Conservation (phyloP, 345 rosid genomes). For the Eucalyptus globulus region DNA sequence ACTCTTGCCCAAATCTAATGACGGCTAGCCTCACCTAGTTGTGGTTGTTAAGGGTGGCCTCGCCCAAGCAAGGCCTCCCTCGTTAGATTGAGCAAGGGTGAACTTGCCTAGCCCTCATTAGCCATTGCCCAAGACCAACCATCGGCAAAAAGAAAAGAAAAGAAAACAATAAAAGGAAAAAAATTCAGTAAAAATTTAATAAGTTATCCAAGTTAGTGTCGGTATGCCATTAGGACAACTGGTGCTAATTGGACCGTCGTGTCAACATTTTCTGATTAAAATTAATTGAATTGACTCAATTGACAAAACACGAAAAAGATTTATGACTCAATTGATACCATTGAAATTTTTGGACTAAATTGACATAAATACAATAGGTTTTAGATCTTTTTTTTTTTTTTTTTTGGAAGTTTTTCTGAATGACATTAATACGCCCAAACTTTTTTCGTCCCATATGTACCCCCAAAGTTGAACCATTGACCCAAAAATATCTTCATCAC, state of each 20-base stretch:
- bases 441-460: neutral
- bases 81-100: neutral
- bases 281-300: neutral
- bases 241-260: neutral
- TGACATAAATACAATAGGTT: too few relatives aligned
- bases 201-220: neutral
- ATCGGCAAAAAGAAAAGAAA: too few relatives aligned
- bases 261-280: neutral
- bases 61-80: neutral
- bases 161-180: neutral
- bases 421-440: neutral
- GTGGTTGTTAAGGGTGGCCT: neutral
- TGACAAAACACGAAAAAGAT: neutral
- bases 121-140: neutral
- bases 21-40: neutral
- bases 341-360: neutral
- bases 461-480: neutral
- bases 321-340: neutral
- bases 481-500: neutral
- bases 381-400: too few relatives aligned
- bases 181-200: too few relatives aligned
- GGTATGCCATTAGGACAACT: neutral
- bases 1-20: too few relatives aligned
- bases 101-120: neutral
- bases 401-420: neutral